Evolutionary conservation across 1,284 basidiomycete genomes (phyloP).

Genomic region (Pisolithus thermaeus): DNA sequence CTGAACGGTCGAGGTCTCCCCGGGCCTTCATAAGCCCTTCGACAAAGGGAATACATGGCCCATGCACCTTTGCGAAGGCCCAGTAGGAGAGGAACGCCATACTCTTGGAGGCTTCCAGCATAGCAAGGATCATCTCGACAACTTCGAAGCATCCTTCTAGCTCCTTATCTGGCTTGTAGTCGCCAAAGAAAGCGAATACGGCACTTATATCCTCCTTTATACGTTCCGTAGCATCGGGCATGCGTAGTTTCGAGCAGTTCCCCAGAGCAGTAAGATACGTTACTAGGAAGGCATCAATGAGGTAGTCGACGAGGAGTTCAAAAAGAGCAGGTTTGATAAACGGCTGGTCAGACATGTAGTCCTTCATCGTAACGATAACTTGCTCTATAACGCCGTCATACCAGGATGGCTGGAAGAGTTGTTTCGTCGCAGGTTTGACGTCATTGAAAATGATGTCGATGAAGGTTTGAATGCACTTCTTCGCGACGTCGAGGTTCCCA

Average conservation of each 20-base stretch:
- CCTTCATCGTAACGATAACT: conserved; percentile 92
- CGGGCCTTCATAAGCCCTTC: conserved; percentile 87
- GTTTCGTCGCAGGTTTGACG: conserved; percentile 82
- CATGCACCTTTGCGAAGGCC: conserved; percentile 94
- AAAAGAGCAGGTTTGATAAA: conserved; percentile 90
- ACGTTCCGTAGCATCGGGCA: conserved; percentile 78
- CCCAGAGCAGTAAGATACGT: conserved; percentile 87
- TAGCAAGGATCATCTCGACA: conserved; percentile 77
- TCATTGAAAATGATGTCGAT: conserved; percentile 97
- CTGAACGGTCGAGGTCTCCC: conserved; percentile 85
- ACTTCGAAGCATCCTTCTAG: conserved; percentile 83
- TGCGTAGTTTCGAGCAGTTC: conserved; percentile 80
- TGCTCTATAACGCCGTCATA: conserved; percentile 83
- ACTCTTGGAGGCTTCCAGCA: conserved; percentile 87
- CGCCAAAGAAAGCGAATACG: conserved; percentile 77
- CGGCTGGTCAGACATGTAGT: conserved; percentile 89
- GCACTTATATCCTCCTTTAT: conserved; percentile 80
- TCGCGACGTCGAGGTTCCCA: conserved; percentile 96
- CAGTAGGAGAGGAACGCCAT: conserved; percentile 94
- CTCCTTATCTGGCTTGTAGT: conserved; percentile 76
- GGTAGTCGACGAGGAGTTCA: conserved; percentile 89
- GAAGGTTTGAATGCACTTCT: conserved; percentile 91
- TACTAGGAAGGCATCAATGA: conserved; percentile 88
- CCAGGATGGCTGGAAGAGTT: conserved; percentile 83
- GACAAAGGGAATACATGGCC: conserved; percentile 88